A percentile compares a stretch with the other conserved stretches of the same genome.
Conservation (phyloP, 2,329 filamentous ascomycete genomes). For the Teratosphaeria destructans region DNA sequence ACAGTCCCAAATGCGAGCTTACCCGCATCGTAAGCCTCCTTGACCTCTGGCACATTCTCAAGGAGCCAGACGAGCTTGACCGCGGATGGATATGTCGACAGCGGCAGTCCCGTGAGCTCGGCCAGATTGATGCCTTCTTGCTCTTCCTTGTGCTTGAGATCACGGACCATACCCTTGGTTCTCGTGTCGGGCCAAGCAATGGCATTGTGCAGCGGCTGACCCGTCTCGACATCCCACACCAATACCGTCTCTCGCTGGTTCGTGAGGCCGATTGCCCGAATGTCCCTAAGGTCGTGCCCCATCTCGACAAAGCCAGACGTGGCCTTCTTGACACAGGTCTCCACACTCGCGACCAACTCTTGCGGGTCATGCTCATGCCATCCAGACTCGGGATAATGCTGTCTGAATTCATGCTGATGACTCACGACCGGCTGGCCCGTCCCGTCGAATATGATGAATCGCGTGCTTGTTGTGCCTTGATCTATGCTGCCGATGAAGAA, state of each 20-base stretch:
- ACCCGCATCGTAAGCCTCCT: conserved; percentile 62
- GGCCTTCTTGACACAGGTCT: conserved; percentile 66
- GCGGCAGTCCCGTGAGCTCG: conserved; percentile 62
- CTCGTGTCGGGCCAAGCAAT: conserved; percentile 84
- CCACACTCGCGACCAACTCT: conserved; percentile 61
- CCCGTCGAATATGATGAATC: conserved; percentile 83
- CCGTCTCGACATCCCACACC: conserved; percentile 73
- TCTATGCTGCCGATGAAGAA: conserved; percentile 83
- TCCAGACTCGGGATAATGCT: conserved; percentile 77
- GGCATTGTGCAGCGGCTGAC: conserved; percentile 68
- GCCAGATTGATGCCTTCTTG: conserved; percentile 53
- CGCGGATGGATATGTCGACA: conserved; percentile 78
- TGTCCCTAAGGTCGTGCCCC: conserved; percentile 55
- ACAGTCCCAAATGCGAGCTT: conserved; percentile 75
- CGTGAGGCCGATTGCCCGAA: conserved; percentile 70
- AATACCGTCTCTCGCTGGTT: conserved; percentile 81
- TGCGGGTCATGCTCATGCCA: conserved; percentile 81
- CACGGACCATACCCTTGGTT: conserved; percentile 62
- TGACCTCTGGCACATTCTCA: conserved; percentile 56
- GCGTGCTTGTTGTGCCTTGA: conserved; percentile 79
- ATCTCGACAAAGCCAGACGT: conserved; percentile 56
- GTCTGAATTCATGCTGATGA: conserved; percentile 79
- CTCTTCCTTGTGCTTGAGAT: conserved; percentile 56
- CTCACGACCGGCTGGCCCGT: conserved; percentile 66
- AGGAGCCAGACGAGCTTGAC: conserved; percentile 77